These are phyloP conservation scores for Mortierella antarctica DNA, from an alignment of 192 early-diverging fungal genomes.

Conservation along the genomic window DNA sequence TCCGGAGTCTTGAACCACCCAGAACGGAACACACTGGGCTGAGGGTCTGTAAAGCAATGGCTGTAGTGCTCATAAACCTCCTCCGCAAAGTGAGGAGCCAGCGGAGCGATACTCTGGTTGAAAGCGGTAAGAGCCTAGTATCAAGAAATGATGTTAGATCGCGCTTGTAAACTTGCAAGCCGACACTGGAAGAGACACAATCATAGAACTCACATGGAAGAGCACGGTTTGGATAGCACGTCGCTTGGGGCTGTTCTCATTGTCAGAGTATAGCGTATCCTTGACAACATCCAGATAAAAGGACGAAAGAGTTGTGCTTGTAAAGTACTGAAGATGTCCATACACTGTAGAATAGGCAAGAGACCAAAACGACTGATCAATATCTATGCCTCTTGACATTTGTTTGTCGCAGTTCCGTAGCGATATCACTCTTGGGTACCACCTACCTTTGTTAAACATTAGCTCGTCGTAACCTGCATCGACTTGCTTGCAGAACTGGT, in stretches of 20 bases:
- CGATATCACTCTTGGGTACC: not conserved
- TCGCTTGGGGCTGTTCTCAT: conserved; percentile 52
- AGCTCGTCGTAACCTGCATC: conserved; percentile 67
- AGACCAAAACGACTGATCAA: not conserved
- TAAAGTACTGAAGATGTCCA: conserved; percentile 74
- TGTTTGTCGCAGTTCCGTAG: not conserved
- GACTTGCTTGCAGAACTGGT: conserved; percentile 65
- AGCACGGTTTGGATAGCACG: conserved; percentile 74
- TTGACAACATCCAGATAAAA: conserved; percentile 87
- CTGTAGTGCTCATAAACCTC: conserved; percentile 77
- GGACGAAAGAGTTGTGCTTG: conserved; percentile 72
- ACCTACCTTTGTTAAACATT: conserved; percentile 70
- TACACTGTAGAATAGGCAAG: conserved; percentile 55
- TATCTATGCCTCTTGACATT: not conserved
- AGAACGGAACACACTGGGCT: conserved; percentile 67
- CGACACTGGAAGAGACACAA: not conserved
- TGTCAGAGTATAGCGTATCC: conserved; percentile 77
- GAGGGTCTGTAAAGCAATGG: conserved; percentile 47
- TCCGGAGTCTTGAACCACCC: conserved; percentile 65
- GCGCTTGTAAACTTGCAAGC: not conserved
- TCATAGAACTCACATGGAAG: conserved; percentile 58
- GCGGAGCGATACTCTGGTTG: conserved; percentile 69
- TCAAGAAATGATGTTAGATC: not conserved
- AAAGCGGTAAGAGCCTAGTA: conserved; percentile 69
- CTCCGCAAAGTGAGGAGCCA: conserved; percentile 75